Evolutionary conservation across 2,329 filamentous ascomycete genomes (phyloP).

Genomic region (Zasmidium cellare): DNA sequence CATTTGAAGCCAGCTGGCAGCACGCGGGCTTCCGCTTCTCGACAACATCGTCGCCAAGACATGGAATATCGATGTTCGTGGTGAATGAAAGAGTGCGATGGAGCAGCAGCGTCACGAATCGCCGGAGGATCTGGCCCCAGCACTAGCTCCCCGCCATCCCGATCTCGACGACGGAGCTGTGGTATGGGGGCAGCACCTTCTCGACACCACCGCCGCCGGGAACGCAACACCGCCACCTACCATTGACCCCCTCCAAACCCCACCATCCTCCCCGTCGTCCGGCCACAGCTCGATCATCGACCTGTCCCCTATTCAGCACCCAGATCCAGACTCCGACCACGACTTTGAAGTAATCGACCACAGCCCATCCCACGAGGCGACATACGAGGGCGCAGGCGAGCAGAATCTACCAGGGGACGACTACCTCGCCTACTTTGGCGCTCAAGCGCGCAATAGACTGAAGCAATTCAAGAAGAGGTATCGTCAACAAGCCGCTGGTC

Average conservation of each 20-base stretch:
- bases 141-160: neutral
- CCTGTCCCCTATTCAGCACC: constrained; percentile 2
- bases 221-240: neutral
- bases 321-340: neutral
- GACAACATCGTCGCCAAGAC: no score
- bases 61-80: no score
- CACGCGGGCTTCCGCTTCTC: no score
- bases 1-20: no score
- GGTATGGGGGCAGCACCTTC: neutral
- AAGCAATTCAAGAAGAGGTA: neutral
- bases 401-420: no score
- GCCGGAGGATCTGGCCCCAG: neutral
- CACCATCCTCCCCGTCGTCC: neutral
- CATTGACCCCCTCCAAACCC: neutral
- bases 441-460: no score
- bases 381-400: neutral
- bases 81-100: no score
- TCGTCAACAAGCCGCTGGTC: neutral
- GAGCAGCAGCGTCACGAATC: no score
- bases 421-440: neutral
- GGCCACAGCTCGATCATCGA: constrained; percentile 15
- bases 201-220: neutral
- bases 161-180: neutral
- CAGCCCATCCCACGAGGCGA: constrained; percentile 15
- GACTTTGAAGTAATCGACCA: constrained; percentile 13